Evolutionary conservation across 768 basidiomycete genomes (phyloP).

Genomic region (Mycena albidolilacea): DNA sequence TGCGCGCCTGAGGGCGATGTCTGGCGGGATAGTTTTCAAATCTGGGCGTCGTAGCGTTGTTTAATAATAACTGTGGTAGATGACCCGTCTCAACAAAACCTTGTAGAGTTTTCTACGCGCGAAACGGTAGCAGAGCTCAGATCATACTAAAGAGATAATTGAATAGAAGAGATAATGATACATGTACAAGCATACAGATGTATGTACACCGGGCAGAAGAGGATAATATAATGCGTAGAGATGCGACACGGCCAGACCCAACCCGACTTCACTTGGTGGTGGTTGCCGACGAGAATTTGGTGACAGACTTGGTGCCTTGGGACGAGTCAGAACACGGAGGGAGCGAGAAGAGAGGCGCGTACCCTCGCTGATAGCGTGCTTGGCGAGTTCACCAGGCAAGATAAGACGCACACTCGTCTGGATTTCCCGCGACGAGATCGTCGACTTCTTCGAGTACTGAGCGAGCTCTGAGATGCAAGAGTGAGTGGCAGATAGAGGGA

Average conservation of each 20-base stretch:
- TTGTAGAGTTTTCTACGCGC: no score
- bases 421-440: conserved; percentile 98
- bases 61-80: no score
- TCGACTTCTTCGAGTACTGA: conserved; percentile 98
- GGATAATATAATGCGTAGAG: conserved; percentile 35
- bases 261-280: conserved; percentile 46
- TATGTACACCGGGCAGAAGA: conserved; percentile 20
- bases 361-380: conserved; percentile 92
- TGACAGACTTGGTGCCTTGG: conserved; percentile 38
- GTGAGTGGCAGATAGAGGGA: conserved; percentile 3
- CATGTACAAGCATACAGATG: conserved; percentile 34
- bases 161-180: conserved; percentile 33
- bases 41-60: no score
- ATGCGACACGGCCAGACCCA: neutral
- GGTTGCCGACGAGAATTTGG: conserved; percentile 76
- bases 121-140: neutral
- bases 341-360: conserved; percentile 40
- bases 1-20: no score
- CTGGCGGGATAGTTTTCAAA: no score
- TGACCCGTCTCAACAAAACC: no score
- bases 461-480: conserved; percentile 80
- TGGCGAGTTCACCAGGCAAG: conserved; percentile 95
- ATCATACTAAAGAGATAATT: conserved; percentile 30
- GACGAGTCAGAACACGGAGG: conserved; percentile 6
- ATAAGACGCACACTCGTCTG: conserved; percentile 98